Evolutionary conservation across 2,329 filamentous ascomycete genomes (phyloP), one percentile per base, ranked within the genome.

Genomic region (Fusarium neocosmosporiellum): DNA sequence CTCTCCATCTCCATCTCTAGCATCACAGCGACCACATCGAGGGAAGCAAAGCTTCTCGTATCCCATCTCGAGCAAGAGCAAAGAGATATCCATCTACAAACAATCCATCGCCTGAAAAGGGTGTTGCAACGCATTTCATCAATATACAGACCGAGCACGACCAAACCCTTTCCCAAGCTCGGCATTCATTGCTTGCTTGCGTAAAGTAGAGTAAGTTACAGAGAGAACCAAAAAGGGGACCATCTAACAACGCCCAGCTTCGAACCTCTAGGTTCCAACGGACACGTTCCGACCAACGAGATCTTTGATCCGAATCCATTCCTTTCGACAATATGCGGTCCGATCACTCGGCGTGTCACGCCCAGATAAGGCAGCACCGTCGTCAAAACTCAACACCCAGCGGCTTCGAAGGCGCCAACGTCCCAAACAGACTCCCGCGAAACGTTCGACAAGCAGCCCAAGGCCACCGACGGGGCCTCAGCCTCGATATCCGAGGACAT

Each of bases 341-440:
- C 85, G 91, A 92, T 86, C 87, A 90, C 82, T 87, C 89, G 85
- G 91, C 87, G 87, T 90, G 94, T 86, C 91, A 94, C 82, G 88
- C 89, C 84, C 77, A 80, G 50, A 82, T 83, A 78, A 78, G 78
- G 77, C 81, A 82, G 63, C 94, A 97, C 86, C 90, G 94, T 83
- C 93, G 95, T 85, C 94, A 97, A 87, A 92, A 94, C 80, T 98
- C 95, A 79, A 96, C 93, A 80, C 93, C 94, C 74, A 90, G 89
- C 83, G 89, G 89, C 82, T 93, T 94, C 84, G 93, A 96, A 82
- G 90, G 90, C 79, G 89, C 90, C 81, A 93, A 91, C 88, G 90
- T 91, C 84, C 85, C 84, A 67, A 89, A 87, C 87, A 93, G 85
- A 89, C 71, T 39, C 55, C 91, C 79, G 88, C 83, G 67, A 86